phyloP scores from a whole-genome alignment of 116 monocot species.

The Phalaenopsis hybrid region DNA sequence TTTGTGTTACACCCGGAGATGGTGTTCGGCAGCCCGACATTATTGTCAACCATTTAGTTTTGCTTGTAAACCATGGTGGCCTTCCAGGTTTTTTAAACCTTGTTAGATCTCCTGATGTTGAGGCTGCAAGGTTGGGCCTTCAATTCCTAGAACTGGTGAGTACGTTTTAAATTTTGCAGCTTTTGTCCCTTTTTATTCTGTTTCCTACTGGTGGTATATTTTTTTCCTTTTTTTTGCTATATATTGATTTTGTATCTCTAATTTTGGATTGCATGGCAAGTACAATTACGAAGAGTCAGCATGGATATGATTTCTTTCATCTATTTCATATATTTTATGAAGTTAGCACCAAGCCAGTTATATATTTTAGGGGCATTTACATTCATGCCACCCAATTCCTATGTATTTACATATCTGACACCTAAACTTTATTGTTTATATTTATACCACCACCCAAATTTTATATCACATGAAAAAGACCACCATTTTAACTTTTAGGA shows the following conservation, averaged over 20 bases:
- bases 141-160: slow-evolving; percentile 91
- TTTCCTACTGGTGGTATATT: not conserved
- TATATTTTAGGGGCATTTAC: no score
- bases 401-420: no score
- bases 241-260: not conserved
- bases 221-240: not conserved
- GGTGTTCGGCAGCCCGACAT: slow-evolving; percentile 33
- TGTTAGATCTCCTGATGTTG: slow-evolving; percentile 77
- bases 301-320: no score
- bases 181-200: not conserved
- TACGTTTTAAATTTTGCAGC: not conserved
- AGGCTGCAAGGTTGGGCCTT: slow-evolving; percentile 81
- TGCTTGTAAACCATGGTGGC: slow-evolving; percentile 62
- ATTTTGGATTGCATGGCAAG: not conserved
- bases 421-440: no score
- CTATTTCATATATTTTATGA: no score
- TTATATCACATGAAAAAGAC: no score
- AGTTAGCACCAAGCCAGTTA: no score
- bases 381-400: no score
- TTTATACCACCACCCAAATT: no score
- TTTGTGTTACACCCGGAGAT: slow-evolving; percentile 67
- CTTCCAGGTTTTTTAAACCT: slow-evolving; percentile 76
- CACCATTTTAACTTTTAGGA: no score
- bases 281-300: no score
- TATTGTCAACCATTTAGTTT: slow-evolving; percentile 58